A percentile compares a stretch with the other conserved stretches of the same genome.
Evolutionary conservation across 371 early-diverging fungal genomes (phyloP).

Genomic region (Circinella umbellata): DNA sequence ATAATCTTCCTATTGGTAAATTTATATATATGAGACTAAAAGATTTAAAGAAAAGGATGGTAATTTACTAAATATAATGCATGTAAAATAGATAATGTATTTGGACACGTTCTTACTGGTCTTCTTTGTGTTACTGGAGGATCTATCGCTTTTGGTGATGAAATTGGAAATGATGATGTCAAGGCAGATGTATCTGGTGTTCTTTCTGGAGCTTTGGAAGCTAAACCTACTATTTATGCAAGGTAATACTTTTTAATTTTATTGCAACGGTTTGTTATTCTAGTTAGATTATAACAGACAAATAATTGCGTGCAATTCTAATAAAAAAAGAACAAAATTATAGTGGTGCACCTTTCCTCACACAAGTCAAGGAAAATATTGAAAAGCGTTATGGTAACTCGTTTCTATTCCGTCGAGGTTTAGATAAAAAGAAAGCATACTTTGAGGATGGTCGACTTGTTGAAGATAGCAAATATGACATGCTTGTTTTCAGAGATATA

Average conservation of each 20-base stretch:
- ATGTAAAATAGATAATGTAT: constrained; percentile 36
- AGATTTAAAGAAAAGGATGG: background rate
- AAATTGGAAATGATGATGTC: constrained; percentile 73
- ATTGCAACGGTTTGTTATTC: too few species aligned
- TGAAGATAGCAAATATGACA: constrained; percentile 51
- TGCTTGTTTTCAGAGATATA: constrained; percentile 54
- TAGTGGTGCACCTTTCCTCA: constrained; percentile 37
- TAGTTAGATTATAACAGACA: too few species aligned
- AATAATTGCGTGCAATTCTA: too few species aligned
- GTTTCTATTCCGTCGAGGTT: constrained; percentile 52
- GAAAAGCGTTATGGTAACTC: constrained; percentile 48
- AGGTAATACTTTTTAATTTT: constrained; percentile 22
- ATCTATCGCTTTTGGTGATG: constrained; percentile 74
- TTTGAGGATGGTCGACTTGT: constrained; percentile 49
- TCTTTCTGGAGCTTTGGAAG: constrained; percentile 39
- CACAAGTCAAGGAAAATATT: constrained; percentile 38
- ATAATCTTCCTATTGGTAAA: constrained; percentile 50
- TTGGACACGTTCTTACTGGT: constrained; percentile 35
- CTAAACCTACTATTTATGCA: constrained; percentile 83
- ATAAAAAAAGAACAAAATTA: constrained; percentile 5
- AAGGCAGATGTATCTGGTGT: constrained; percentile 18
- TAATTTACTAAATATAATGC: background rate
- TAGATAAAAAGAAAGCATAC: constrained; percentile 34
- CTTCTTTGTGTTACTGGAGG: constrained; percentile 58
- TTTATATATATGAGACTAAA: background rate